Conservation (phyloP, 108 stramenopile species). For the Asterionellopsis glacialis region DNA sequence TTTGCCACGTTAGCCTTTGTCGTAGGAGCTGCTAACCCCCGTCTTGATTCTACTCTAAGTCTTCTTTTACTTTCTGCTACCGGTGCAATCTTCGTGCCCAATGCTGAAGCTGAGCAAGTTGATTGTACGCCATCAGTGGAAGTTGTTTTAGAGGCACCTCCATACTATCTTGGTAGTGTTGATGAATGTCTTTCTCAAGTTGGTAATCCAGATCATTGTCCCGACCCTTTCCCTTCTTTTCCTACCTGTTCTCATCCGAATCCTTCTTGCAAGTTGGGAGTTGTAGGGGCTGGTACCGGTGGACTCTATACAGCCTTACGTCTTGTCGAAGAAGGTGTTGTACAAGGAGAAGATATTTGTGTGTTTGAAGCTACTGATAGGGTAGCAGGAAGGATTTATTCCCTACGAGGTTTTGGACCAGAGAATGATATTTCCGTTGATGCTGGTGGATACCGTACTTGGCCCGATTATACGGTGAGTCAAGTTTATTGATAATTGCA, state of each 20-base stretch:
- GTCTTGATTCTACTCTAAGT: not conserved
- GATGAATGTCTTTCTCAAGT: constrained; percentile 14
- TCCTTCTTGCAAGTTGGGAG: constrained; percentile 17
- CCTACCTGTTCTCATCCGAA: constrained; percentile 6
- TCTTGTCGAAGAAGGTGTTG: constrained; percentile 17
- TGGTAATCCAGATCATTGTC: constrained; percentile 12
- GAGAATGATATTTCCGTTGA: constrained; percentile 21
- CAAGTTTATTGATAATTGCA: too few species aligned
- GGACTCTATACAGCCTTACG: constrained; percentile 23
- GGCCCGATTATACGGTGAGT: constrained; percentile 2
- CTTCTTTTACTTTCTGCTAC: not conserved
- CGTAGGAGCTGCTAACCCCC: not conserved
- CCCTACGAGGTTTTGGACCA: constrained; percentile 19
- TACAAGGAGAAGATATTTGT: constrained; percentile 15
- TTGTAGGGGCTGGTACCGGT: constrained; percentile 26
- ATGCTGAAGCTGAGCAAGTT: not conserved
- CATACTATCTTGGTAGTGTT: constrained; percentile 14
- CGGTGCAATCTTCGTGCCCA: not conserved
- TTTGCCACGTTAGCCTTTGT: constrained; percentile 1
- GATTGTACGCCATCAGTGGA: constrained; percentile 16
- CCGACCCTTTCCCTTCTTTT: constrained; percentile 25
- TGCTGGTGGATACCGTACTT: constrained; percentile 22
- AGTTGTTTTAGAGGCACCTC: constrained; percentile 23
- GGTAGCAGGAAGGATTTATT: constrained; percentile 24
- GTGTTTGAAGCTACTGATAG: constrained; percentile 28